Percentiles rank a stretch among this genome's conserved stretches.
These are phyloP conservation scores for Boletus sp. DNA, from an alignment of 768 basidiomycete species.

Conservation along the genomic window DNA sequence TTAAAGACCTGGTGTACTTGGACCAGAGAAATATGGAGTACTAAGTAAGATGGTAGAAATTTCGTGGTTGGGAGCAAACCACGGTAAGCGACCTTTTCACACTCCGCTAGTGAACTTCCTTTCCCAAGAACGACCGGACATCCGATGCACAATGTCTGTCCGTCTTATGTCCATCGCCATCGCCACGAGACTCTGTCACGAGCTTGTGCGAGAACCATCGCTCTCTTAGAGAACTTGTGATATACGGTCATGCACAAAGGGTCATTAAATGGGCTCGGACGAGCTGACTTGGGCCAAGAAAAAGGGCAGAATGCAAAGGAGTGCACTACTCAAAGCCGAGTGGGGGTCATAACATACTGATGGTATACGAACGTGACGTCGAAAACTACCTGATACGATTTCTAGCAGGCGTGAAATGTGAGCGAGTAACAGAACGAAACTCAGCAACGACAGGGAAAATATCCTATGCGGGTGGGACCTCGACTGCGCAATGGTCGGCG, in stretches of 20 bases:
- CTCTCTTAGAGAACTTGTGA: constrained; percentile 8
- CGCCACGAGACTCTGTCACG: background rate
- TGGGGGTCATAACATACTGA: constrained; percentile 25
- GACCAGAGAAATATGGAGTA: constrained; percentile 36
- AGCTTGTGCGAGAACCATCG: background rate
- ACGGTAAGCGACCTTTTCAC: constrained; percentile 28
- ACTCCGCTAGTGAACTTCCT: constrained; percentile 29
- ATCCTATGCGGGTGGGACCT: background rate
- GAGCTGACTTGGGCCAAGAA: constrained; percentile 9
- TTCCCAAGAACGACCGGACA: constrained; percentile 24
- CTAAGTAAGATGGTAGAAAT: constrained; percentile 38
- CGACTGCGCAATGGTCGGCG: background rate
- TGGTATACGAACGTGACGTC: constrained; percentile 23
- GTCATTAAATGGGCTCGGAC: constrained; percentile 19
- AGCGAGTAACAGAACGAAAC: constrained; percentile 10
- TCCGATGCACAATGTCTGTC: background rate
- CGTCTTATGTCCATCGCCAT: background rate
- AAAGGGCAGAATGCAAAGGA: constrained; percentile 9
- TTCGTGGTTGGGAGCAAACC: constrained; percentile 31
- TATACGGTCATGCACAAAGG: constrained; percentile 12
- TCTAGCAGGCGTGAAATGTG: constrained; percentile 19
- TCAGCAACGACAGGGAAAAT: constrained; percentile 1
- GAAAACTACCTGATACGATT: constrained; percentile 21
- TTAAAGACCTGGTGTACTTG: constrained; percentile 33
- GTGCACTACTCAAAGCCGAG: constrained; percentile 17